These are phyloP conservation scores for Penicillium waksmanii DNA, from an alignment of 495 filamentous ascomycete species.

Conservation along the genomic window DNA sequence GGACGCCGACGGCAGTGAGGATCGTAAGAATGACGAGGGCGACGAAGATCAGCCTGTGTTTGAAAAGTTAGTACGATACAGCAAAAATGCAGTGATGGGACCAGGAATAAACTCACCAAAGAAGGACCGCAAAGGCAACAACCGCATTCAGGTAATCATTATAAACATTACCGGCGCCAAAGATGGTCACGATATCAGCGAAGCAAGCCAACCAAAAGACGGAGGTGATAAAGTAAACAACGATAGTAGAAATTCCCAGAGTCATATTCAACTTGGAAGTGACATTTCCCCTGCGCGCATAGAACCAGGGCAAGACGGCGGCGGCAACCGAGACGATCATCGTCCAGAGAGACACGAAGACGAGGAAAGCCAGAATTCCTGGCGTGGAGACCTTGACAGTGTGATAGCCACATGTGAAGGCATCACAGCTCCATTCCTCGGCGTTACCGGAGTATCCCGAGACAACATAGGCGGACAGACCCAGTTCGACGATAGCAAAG, in stretches of 20 bases:
- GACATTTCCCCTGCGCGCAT: constrained; percentile 20
- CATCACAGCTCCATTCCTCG: not conserved
- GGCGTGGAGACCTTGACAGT: constrained; percentile 23
- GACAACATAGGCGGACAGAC: constrained; percentile 26
- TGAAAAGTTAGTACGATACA: too few relatives aligned
- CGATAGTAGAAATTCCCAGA: constrained; percentile 23
- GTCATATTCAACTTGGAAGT: constrained; percentile 26
- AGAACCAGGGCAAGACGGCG: constrained; percentile 30
- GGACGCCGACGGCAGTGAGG: constrained; percentile 33
- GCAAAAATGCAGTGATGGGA: not conserved
- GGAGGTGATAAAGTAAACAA: constrained; percentile 34
- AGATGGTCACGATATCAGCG: constrained; percentile 32
- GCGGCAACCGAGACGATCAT: constrained; percentile 25
- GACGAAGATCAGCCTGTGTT: constrained; percentile 32
- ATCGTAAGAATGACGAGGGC: constrained; percentile 33
- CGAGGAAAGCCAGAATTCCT: constrained; percentile 28
- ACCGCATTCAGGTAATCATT: constrained; percentile 29
- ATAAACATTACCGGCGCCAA: constrained; percentile 4
- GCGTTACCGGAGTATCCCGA: constrained; percentile 8
- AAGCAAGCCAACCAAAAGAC: constrained; percentile 41
- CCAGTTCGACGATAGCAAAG: constrained; percentile 35
- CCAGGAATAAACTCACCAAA: constrained; percentile 25
- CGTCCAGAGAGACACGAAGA: constrained; percentile 34
- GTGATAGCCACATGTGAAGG: constrained; percentile 2
- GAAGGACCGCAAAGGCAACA: constrained; percentile 37